phyloP scores from a whole-genome alignment of 208 protist genomes.

The Lotmaria passim region DNA sequence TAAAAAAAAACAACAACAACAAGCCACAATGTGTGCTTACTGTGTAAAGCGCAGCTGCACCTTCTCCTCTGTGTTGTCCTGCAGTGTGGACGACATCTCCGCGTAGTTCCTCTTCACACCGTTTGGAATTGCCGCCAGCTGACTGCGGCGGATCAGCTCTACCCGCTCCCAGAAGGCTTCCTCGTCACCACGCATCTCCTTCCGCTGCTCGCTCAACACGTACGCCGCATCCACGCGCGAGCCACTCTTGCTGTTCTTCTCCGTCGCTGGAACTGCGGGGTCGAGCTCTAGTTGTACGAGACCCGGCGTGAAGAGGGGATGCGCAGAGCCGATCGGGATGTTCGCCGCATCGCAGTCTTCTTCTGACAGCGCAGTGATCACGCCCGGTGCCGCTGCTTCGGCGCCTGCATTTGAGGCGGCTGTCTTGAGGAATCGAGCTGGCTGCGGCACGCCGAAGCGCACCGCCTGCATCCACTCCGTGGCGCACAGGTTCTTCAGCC shows the following conservation, averaged over 20 bases:
- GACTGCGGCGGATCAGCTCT: constrained; percentile 82
- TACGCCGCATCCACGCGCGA: constrained; percentile 45
- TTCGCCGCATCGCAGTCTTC: constrained; percentile 49
- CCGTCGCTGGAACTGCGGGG: background rate
- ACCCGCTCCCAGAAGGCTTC: constrained; percentile 87
- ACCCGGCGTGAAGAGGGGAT: constrained; percentile 69
- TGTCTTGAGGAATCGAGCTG: constrained; percentile 14
- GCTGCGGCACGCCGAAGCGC: constrained; percentile 58
- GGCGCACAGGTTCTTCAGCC: constrained; percentile 54
- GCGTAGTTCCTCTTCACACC: constrained; percentile 70
- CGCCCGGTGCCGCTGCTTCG: background rate
- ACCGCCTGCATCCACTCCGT: constrained; percentile 86
- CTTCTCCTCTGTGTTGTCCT: constrained; percentile 74
- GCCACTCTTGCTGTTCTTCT: background rate
- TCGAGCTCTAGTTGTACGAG: constrained; percentile 74
- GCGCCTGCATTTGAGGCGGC: background rate
- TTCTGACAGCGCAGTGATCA: constrained; percentile 41
- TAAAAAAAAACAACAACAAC: background rate
- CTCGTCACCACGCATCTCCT: constrained; percentile 83
- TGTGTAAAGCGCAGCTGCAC: constrained; percentile 84
- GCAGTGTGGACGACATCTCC: constrained; percentile 50
- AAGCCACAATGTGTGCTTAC: constrained; percentile 16
- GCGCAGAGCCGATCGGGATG: constrained; percentile 74
- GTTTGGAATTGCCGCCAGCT: constrained; percentile 67
- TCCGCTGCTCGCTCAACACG: constrained; percentile 64